phyloP scores from a whole-genome alignment of 2,329 filamentous ascomycete genomes.

The Stachybotrys chlorohalonatus region DNA sequence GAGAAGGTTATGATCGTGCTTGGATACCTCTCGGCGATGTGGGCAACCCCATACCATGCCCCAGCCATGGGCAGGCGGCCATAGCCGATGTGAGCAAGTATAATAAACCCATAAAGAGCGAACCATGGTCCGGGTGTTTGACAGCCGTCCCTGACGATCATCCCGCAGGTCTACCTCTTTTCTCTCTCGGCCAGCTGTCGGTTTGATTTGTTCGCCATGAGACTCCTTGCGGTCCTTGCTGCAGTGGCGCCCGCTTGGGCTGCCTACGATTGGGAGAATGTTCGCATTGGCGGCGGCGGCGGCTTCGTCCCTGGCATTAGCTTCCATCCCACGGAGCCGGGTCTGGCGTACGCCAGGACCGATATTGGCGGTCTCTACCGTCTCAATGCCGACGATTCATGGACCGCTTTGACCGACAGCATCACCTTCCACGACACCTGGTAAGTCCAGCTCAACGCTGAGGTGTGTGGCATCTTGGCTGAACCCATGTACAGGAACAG shows the following conservation, averaged over 20 bases:
- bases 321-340: conserved; percentile 38
- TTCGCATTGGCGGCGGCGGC: conserved; percentile 44
- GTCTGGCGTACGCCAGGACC: conserved; percentile 43
- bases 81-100: background rate
- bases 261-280: conserved; percentile 36
- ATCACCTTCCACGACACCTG: conserved; percentile 33
- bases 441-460: conserved; percentile 15
- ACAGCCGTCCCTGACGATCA: background rate
- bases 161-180: background rate
- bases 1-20: too few relatives aligned
- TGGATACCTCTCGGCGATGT: background rate
- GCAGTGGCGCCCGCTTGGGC: conserved; percentile 16
- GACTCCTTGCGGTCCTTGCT: conserved; percentile 5
- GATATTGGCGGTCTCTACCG: conserved; percentile 50
- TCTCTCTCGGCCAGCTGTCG: background rate
- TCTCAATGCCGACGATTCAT: conserved; percentile 40
- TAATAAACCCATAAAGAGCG: background rate
- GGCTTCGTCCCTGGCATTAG: conserved; percentile 48
- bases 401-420: conserved; percentile 32
- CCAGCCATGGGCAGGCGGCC: too few relatives aligned
- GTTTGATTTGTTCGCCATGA: conserved; percentile 1
- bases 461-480: background rate
- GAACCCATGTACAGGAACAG: conserved; percentile 28
- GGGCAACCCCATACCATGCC: background rate
- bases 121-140: background rate